Evolutionary conservation across 2,329 filamentous ascomycete genomes (phyloP), one percentile per base, ranked within the genome.

Genomic region (Paraphaeosphaeria sporulosa): DNA sequence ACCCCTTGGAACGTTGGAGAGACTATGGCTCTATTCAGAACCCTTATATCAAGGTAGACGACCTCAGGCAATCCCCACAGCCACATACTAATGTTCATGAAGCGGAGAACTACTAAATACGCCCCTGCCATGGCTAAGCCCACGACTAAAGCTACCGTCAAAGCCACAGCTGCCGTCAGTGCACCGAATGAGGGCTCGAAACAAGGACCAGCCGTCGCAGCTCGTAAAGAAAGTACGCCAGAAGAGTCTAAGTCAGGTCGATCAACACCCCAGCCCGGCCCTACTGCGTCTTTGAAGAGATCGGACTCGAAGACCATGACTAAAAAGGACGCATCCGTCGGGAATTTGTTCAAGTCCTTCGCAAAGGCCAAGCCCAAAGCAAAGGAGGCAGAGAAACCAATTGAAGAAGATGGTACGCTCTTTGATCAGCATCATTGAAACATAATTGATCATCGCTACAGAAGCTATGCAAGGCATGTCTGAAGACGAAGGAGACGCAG

Each of bases 1-100:
- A 91, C 64, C 83, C 87, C 4, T 72, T 88, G 44, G 81, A 86
- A 56, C 79, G 81, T 40, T 86, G 84, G 69, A 86, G 85, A 65
- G 82, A 83, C 36, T 94, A 91, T 71, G 92, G 93, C 7, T 87
- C 88, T 54, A 94, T 97, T 61, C 82, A 85, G 54, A 97, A 96
- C 69, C 83, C 87, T 3, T 81, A 90, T 67, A 87, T 90, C 57
- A 88, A 84, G 79, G 83, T 83, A 76, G 42, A 38, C 15, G 17
- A n/a, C 15, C 15, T 25, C 21, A 3, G 3, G 30, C 9, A 21
- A n/a, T 10, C 17, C 10, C 30, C 8, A 34, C 19, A 32, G 4
- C 6, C 40, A 21, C 21, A 48, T 25, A 52, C 68, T 76, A 46
- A 76, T 42, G 5, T 36, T 19, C 30, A 23, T 61, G 42, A 60